These are phyloP conservation scores for bread wheat (Triticum aestivum) DNA, from an alignment of 176 grass and related monocot species.

Conservation along the genomic window DNA sequence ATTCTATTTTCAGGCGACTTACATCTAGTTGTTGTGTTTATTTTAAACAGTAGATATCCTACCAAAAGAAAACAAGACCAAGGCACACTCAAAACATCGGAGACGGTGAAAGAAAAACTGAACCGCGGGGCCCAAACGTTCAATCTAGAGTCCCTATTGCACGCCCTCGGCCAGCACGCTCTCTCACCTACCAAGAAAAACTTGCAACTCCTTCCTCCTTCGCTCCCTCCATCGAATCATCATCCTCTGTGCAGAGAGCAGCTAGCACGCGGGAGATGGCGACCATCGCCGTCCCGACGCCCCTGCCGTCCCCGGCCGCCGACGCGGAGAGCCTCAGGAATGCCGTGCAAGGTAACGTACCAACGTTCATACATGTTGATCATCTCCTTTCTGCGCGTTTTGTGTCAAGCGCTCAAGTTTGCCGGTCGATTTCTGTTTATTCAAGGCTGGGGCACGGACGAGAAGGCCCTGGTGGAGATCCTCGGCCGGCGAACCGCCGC, in stretches of 20 bases:
- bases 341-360: conserved; percentile 44
- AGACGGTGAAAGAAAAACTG: neutral
- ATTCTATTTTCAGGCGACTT: no score
- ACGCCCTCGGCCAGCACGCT: neutral
- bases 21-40: no score
- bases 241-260: neutral
- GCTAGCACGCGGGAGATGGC: conserved; percentile 36
- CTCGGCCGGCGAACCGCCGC: conserved; percentile 44
- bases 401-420: neutral
- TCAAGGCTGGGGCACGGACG: conserved; percentile 66
- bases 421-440: neutral
- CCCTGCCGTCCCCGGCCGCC: conserved; percentile 32
- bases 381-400: no score
- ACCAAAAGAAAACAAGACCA: no score
- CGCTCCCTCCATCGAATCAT: neutral
- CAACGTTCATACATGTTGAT: neutral
- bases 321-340: conserved; percentile 46
- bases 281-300: conserved; percentile 30
- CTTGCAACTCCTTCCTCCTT: neutral
- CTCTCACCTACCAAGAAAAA: neutral
- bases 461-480: conserved; percentile 49
- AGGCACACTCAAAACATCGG: no score
- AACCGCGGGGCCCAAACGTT: neutral
- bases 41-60: no score
- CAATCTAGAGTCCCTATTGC: neutral